Percentiles rank a stretch among this genome's conserved stretches.
These are phyloP conservation scores for Globisporangium iwayamae DNA, from an alignment of 352 stramenopile genomes.

Conservation along the genomic window DNA sequence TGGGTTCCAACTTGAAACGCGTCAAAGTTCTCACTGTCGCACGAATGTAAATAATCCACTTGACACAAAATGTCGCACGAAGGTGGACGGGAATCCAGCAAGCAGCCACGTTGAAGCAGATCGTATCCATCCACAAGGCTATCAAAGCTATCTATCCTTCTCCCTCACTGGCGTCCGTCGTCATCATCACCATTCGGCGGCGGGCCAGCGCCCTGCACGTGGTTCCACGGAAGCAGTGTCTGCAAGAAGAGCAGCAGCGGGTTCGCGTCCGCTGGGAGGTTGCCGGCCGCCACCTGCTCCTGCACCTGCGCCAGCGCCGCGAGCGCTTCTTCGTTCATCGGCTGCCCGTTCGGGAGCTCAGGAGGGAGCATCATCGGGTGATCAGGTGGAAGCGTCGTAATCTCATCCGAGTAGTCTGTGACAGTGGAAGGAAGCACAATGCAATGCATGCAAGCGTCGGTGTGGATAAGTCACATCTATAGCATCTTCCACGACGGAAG, in stretches of 20 bases:
- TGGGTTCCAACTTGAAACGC: slow-evolving; percentile 6
- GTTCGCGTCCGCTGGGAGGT: slow-evolving; percentile 74
- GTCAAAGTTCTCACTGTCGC: not conserved
- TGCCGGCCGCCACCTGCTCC: slow-evolving; percentile 58
- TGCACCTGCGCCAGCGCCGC: slow-evolving; percentile 54
- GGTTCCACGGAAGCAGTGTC: slow-evolving; percentile 83
- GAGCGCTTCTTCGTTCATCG: slow-evolving; percentile 54
- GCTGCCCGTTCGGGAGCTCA: slow-evolving; percentile 55
- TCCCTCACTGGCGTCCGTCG: not conserved
- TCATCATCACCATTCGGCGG: slow-evolving; percentile 2
- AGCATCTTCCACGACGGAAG: not conserved
- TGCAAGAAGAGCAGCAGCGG: slow-evolving; percentile 83
- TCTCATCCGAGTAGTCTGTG: slow-evolving; percentile 83
- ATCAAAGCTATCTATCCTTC: not conserved
- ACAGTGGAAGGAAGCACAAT: not conserved
- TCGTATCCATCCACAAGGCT: not conserved
- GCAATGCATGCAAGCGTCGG: not conserved
- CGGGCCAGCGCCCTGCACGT: slow-evolving; percentile 54
- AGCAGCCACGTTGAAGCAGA: not conserved
- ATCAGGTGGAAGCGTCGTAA: slow-evolving; percentile 78
- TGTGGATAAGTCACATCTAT: not conserved
- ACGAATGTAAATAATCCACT: not conserved
- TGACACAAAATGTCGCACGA: slow-evolving; percentile 5
- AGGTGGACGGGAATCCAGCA: slow-evolving; percentile 5
- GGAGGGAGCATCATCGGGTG: slow-evolving; percentile 82